Percentiles rank a stretch among this genome's conserved stretches.
phyloP scores from a whole-genome alignment of 78 protist species.

The Planoprotostelium fungivorum region DNA sequence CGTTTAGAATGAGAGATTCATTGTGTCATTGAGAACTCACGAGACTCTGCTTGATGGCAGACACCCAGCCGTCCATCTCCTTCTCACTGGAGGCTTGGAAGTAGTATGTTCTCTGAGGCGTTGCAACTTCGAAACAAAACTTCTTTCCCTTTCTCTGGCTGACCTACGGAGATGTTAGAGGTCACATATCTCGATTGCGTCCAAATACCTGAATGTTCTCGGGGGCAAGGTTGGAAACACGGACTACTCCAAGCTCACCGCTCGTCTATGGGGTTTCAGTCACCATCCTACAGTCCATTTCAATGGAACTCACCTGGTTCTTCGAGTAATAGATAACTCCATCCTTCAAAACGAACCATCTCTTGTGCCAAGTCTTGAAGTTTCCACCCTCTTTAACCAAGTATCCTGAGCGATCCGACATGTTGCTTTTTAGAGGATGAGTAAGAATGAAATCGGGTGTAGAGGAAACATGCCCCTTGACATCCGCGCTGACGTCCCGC shows the following conservation, averaged over 20 bases:
- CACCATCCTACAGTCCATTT: background rate
- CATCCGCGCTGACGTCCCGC: too few species aligned
- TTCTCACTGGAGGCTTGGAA: constrained; percentile 32
- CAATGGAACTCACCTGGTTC: background rate
- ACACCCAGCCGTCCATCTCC: constrained; percentile 44
- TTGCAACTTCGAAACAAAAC: constrained; percentile 44
- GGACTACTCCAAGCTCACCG: background rate
- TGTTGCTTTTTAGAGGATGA: too few species aligned
- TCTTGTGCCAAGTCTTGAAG: constrained; percentile 7
- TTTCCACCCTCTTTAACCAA: constrained; percentile 4
- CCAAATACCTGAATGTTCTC: background rate
- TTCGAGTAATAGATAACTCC: constrained; percentile 24
- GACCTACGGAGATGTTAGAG: background rate
- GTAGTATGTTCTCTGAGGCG: constrained; percentile 50
- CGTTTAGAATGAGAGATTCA: background rate
- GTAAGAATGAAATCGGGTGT: too few species aligned
- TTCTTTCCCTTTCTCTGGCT: constrained; percentile 46
- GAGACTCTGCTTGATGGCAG: background rate
- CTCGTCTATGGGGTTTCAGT: background rate
- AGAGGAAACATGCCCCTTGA: too few species aligned
- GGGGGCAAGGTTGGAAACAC: background rate
- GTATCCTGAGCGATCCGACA: background rate
- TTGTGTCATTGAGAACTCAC: background rate
- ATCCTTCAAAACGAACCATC: constrained; percentile 42
- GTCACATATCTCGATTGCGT: background rate